phyloP scores from a whole-genome alignment of 2,329 filamentous ascomycete species.

The Anthostomella pinea region DNA sequence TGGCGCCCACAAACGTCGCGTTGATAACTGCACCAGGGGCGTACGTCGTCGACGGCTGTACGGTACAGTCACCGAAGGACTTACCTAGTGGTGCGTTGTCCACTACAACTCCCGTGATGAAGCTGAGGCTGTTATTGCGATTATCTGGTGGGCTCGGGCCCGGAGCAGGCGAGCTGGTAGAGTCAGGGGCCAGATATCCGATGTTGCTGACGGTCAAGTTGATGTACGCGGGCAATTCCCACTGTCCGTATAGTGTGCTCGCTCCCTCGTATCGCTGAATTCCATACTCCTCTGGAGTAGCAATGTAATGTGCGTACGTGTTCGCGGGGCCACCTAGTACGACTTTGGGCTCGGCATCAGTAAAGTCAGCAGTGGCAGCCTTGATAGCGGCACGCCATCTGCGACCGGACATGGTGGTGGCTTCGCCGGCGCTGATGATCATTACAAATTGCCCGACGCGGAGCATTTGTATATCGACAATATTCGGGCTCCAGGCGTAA shows the following conservation, averaged over 20 bases:
- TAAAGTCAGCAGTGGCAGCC: too few relatives aligned
- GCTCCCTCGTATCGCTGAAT: constrained; percentile 95
- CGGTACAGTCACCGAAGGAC: constrained; percentile 66
- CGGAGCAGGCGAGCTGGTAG: constrained; percentile 40
- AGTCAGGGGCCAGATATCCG: constrained; percentile 57
- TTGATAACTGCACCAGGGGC: constrained; percentile 58
- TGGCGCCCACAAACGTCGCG: constrained; percentile 77
- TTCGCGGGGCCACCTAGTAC: constrained; percentile 86
- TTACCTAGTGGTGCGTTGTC: constrained; percentile 66
- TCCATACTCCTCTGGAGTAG: constrained; percentile 75
- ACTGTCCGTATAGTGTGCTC: constrained; percentile 80
- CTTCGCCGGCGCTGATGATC: constrained; percentile 82
- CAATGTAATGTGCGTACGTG: constrained; percentile 79
- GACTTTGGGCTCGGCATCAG: constrained; percentile 68
- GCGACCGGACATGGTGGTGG: constrained; percentile 86
- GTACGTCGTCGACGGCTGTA: constrained; percentile 53
- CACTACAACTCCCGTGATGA: constrained; percentile 76
- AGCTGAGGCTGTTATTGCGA: constrained; percentile 68
- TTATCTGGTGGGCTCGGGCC: constrained; percentile 76
- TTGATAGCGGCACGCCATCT: too few relatives aligned
- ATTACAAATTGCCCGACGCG: constrained; percentile 82
- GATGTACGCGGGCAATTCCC: constrained; percentile 83
- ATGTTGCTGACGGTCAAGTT: too few relatives aligned
- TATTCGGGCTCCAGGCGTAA: constrained; percentile 84
- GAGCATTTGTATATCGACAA: constrained; percentile 81